phyloP scores from a whole-genome alignment of 202 grass and related monocot genomes.

The Setaria italica region DNA sequence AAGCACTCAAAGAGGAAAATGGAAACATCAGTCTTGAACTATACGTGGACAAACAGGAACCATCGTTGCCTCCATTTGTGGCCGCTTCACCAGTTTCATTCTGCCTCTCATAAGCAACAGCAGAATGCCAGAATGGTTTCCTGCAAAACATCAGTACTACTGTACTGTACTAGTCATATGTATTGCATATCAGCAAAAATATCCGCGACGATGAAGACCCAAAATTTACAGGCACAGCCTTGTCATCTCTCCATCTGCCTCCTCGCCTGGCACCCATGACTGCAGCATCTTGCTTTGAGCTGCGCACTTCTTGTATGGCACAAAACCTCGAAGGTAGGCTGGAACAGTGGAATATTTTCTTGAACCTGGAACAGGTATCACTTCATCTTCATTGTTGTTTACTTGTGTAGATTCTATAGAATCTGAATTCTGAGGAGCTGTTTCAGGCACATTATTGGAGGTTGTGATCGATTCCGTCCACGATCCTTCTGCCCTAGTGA shows the following conservation, averaged over 20 bases:
- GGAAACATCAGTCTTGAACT: constrained; percentile 35
- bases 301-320: constrained; percentile 66
- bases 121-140: constrained; percentile 10
- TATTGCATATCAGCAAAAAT: constrained; percentile 26
- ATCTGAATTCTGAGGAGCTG: constrained; percentile 43
- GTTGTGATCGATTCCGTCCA: constrained; percentile 46
- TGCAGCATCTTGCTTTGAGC: constrained; percentile 48
- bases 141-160: constrained; percentile 22
- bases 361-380: constrained; percentile 31
- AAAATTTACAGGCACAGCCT: constrained; percentile 65
- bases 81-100: constrained; percentile 23
- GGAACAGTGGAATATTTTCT: constrained; percentile 23
- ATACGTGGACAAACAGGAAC: background rate
- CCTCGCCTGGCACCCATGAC: constrained; percentile 4
- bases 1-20: constrained; percentile 10
- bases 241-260: constrained; percentile 62
- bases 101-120: constrained; percentile 22
- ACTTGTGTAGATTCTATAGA: constrained; percentile 46
- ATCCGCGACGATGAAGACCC: background rate
- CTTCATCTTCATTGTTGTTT: constrained; percentile 17
- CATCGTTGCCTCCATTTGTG: constrained; percentile 27
- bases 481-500: constrained; percentile 54
- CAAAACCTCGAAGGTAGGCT: constrained; percentile 54
- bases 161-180: constrained; percentile 35
- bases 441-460: constrained; percentile 47